Evolutionary conservation across 306 rosid genomes (phyloP).

Genomic region (Cicer judaicum): DNA sequence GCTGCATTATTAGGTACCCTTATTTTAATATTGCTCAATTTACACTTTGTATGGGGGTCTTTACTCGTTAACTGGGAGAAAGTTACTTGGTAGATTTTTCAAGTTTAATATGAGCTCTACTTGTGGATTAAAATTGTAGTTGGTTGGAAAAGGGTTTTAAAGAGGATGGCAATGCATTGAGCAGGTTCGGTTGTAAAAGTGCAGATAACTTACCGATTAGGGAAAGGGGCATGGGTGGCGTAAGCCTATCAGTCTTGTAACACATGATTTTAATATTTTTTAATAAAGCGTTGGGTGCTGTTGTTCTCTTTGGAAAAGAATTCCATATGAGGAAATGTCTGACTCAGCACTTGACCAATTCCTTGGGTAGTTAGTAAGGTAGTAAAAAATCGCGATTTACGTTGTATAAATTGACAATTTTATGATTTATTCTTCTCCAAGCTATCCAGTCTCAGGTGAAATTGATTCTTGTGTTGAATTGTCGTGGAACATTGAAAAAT

Average conservation of each 20-base stretch:
- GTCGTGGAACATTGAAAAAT: background rate
- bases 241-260: constrained; percentile 3
- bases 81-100: constrained; percentile 4
- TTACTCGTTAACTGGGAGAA: background rate
- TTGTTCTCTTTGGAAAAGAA: constrained; percentile 21
- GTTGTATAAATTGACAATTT: background rate
- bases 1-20: constrained; percentile 17
- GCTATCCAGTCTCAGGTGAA: background rate
- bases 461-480: background rate
- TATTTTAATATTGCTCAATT: constrained; percentile 17
- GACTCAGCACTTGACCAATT: background rate
- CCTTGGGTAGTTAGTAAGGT: background rate
- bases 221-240: background rate
- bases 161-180: constrained; percentile 16
- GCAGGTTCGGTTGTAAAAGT: background rate
- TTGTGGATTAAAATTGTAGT: background rate
- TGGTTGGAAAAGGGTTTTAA: constrained; percentile 33
- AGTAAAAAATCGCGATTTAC: background rate
- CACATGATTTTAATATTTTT: background rate
- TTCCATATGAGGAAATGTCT: background rate
- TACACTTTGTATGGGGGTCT: background rate
- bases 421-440: background rate
- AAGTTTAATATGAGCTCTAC: constrained; percentile 10
- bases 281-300: background rate
- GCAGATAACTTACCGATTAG: background rate